Evolutionary conservation across 257 asterid species (phyloP), one percentile per base, ranked within the genome.

Genomic region (Anisodus tanguticus): DNA sequence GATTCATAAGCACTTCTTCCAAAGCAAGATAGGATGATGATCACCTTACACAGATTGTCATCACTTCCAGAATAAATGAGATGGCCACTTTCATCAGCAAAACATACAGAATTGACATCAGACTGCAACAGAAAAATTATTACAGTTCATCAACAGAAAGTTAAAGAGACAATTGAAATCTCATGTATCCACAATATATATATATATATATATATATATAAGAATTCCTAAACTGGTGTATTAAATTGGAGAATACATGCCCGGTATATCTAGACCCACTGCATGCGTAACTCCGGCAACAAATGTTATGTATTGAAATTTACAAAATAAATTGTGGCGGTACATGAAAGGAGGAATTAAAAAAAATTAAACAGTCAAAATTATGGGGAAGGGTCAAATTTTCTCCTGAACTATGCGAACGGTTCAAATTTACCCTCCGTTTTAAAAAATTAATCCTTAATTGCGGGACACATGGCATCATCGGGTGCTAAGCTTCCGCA

Each of bases 1-100:
- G 58, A 62, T 63, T 51, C 85, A 69, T 17, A 82, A 63, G 60
- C 68, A 37, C 26, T 82, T 66, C 45, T 81, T 55, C 60, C n/a
- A 9, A 51, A 57, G 74, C 68, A 66, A 82, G 79, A 82, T 47
- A 58, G 66, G 54, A 26, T 68, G 76, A 69, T 53, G 47, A 54
- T 82, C 85, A 94, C 98, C 98, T 95, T 95, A 87, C 97, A 93
- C 80, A 93, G 90, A 84, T 89, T 92, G 88, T 95, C 98, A 19
- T 95, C 98, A 55, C 98, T 89, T 82, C 98, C 98, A 49, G 98
- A 95, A 87, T 93, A 95, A 67, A 95, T 94, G 43, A 95, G 95
- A 86, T 92, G 93, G 53, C 98, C 94, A 84, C 93, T 91, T 90
- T 93, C 98, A 90, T 95, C 98, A 83, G 97, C 98, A 90, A 95